Percentiles rank a stretch among this genome's conserved stretches.
Evolutionary conservation across 371 early-diverging fungal genomes (phyloP).

Genomic region (Mortierella sp.): DNA sequence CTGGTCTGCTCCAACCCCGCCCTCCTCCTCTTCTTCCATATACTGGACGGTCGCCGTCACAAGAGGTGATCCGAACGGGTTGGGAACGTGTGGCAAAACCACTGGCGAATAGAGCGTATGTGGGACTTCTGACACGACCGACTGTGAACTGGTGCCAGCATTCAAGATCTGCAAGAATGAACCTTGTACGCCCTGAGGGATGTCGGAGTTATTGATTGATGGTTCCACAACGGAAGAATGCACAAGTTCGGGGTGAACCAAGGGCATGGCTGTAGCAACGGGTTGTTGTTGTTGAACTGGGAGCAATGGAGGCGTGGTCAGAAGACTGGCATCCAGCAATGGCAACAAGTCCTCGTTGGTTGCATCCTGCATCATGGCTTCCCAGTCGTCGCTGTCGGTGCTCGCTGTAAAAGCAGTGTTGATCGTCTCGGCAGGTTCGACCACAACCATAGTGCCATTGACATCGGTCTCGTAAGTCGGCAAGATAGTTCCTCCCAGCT

Average conservation of each 20-base stretch:
- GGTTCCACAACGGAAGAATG: constrained; percentile 15
- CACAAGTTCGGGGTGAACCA: constrained; percentile 14
- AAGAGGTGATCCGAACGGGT: not conserved
- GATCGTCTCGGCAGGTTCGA: constrained; percentile 20
- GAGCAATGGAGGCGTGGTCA: constrained; percentile 34
- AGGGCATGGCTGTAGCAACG: constrained; percentile 50
- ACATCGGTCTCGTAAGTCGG: constrained; percentile 6
- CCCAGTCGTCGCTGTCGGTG: constrained; percentile 33
- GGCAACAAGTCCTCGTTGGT: constrained; percentile 28
- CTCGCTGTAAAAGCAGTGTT: constrained; percentile 26
- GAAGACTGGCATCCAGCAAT: constrained; percentile 15
- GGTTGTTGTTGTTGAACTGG: constrained; percentile 37
- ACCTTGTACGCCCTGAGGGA: constrained; percentile 1
- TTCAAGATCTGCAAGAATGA: constrained; percentile 8
- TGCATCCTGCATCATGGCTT: constrained; percentile 32
- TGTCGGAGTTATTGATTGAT: not conserved
- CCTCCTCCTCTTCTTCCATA: not conserved
- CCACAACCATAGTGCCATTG: constrained; percentile 15
- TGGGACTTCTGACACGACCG: not conserved
- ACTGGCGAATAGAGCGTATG: constrained; percentile 1
- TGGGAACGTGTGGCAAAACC: not conserved
- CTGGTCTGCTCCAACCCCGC: not conserved
- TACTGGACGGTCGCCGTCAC: not conserved
- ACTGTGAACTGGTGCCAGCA: not conserved
- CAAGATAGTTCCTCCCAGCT: not conserved